Evolutionary conservation across 2,329 filamentous ascomycete genomes (phyloP).

Genomic region (Thermochaetoides dissita): DNA sequence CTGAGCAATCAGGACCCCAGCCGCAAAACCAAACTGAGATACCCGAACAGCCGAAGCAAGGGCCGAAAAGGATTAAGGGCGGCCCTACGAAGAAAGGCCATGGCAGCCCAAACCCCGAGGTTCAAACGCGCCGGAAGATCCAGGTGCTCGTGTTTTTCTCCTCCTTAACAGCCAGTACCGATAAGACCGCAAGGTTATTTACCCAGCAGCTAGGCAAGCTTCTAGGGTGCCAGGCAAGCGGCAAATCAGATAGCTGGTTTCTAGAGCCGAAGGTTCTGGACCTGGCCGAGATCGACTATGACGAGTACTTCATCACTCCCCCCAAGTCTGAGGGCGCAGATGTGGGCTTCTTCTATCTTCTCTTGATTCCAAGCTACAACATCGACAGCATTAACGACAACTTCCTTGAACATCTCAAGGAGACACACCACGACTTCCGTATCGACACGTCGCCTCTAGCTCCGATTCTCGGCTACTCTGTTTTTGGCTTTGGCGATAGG

Average conservation of each 20-base stretch:
- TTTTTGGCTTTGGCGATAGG: slow-evolving; percentile 85
- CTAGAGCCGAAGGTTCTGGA: slow-evolving; percentile 55
- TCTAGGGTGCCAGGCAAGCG: slow-evolving; percentile 28
- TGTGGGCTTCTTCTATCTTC: slow-evolving; percentile 62
- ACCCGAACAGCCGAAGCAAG: slow-evolving; percentile 19
- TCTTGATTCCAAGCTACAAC: slow-evolving; percentile 83
- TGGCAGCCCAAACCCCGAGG: slow-evolving; percentile 6
- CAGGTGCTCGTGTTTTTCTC: slow-evolving; percentile 79
- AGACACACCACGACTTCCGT: slow-evolving; percentile 92
- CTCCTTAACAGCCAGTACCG: slow-evolving; percentile 72
- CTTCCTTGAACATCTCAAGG: slow-evolving; percentile 73
- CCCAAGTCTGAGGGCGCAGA: slow-evolving; percentile 43
- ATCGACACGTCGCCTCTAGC: slow-evolving; percentile 81
- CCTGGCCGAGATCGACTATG: slow-evolving; percentile 75
- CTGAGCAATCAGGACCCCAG: too few species aligned
- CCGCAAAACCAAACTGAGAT: too few species aligned
- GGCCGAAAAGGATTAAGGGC: slow-evolving; percentile 33
- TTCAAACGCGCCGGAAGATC: slow-evolving; percentile 24
- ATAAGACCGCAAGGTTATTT: slow-evolving; percentile 55
- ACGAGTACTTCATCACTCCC: slow-evolving; percentile 75
- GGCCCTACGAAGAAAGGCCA: slow-evolving; percentile 22
- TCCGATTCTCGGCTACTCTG: slow-evolving; percentile 67
- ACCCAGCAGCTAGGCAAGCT: slow-evolving; percentile 37
- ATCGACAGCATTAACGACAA: slow-evolving; percentile 85
- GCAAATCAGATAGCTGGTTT: slow-evolving; percentile 24